Percentiles rank a stretch among this genome's conserved stretches.
Evolutionary conservation across 2,329 filamentous ascomycete species (phyloP).

Genomic region (Kalmusia sp.): DNA sequence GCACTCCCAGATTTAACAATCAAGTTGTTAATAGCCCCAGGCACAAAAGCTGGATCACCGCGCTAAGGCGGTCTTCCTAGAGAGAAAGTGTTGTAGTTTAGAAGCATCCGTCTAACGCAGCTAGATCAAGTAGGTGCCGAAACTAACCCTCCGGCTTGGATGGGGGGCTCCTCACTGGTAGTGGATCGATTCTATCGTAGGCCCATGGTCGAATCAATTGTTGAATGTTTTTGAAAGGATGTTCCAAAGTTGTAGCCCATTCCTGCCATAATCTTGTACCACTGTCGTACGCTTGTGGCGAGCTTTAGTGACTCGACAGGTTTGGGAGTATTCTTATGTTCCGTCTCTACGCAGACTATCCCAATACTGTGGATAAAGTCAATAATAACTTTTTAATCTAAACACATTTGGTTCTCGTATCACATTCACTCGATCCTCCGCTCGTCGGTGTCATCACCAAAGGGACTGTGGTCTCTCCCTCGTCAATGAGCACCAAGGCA

Average conservation of each 20-base stretch:
- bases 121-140: constrained; percentile 36
- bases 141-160: constrained; percentile 17
- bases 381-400: neutral
- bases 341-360: constrained; percentile 8
- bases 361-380: constrained; percentile 12
- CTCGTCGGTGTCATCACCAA: constrained; percentile 10
- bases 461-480: neutral
- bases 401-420: constrained; percentile 7
- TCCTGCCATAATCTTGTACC: constrained; percentile 25
- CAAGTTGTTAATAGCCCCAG: constrained; percentile 27
- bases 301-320: constrained; percentile 13
- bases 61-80: constrained; percentile 17
- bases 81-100: constrained; percentile 27
- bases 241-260: constrained; percentile 24
- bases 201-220: constrained; percentile 14
- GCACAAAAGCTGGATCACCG: constrained; percentile 21
- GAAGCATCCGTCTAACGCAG: constrained; percentile 35
- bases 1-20: constrained; percentile 17
- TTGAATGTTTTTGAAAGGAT: constrained; percentile 19
- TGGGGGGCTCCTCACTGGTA: constrained; percentile 5
- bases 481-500: constrained; percentile 14
- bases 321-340: constrained; percentile 1
- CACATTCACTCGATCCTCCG: constrained; percentile 6
- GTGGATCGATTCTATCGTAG: constrained; percentile 11
- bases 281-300: constrained; percentile 8